Evolutionary conservation across 305 asterid genomes (phyloP), one percentile per base, ranked within the genome.

Genomic region (Striga hermonthica): DNA sequence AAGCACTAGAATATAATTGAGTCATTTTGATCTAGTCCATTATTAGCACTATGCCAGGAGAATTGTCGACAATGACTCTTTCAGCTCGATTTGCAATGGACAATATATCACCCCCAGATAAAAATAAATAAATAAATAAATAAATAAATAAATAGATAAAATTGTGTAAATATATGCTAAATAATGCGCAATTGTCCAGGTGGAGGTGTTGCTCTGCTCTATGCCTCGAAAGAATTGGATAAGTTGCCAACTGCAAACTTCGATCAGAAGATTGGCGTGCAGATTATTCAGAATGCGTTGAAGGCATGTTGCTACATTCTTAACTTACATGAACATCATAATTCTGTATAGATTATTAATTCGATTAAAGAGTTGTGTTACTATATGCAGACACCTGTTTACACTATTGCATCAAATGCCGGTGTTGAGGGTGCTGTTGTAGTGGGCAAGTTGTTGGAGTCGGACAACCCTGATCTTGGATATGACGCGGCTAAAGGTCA

Each of bases 351-450:
- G 9, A 14, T 11, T 57, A 34, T 57, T 57, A 9, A 57, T 28
- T 5, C 4, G 5, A 14, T 3, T 44, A 22, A 9, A 70, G 59
- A 31, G 35, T 64, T 22, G 31, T 22, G 31, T 22, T 22, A 34
- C 12, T 74, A 11, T 34, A n/a, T 76, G 71, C 85, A 85, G 98
- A 84, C 85, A 3, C 96, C 95, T 3, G 94, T 86, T 38, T 69
- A 81, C 71, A 88, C 89, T n/a, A 91, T 91, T 64, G 96, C 96
- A 54, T 68, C 84, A 3, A 91, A 91, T 28, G 96, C 98, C 7
- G 96, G 98, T 63, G 95, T 86, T 5, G 98, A 91, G 76, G 98
- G 96, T 53, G 93, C 95, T 11, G 96, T 91, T 1, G 84, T 88
- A n/a, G 91, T 88, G 36, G 95, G 96, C 56, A 91, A 88, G 71